Evolutionary conservation across 2,329 filamentous ascomycete genomes (phyloP).

Genomic region (Cladosporium oxysporum): DNA sequence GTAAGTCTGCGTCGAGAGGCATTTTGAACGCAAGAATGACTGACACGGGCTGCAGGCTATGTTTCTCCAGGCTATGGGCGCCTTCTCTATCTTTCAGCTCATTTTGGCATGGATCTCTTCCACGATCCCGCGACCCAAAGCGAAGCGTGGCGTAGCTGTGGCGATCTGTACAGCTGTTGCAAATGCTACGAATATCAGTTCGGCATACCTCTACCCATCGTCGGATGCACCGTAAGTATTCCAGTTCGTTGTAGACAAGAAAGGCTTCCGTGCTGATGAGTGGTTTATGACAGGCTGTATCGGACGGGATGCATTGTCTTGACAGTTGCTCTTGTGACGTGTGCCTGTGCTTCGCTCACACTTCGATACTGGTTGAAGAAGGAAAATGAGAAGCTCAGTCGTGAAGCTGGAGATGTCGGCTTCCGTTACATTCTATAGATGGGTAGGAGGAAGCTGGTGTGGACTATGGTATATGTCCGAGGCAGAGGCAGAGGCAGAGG

Average conservation of each 20-base stretch:
- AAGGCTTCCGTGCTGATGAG: not conserved
- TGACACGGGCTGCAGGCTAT: not conserved
- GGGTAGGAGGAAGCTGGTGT: not conserved
- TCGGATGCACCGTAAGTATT: constrained; percentile 7
- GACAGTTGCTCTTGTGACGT: constrained; percentile 15
- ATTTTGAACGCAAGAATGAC: not conserved
- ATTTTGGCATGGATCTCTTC: constrained; percentile 57
- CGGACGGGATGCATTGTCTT: constrained; percentile 8
- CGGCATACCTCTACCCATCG: constrained; percentile 48
- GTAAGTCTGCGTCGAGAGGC: not conserved
- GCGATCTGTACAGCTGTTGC: constrained; percentile 59
- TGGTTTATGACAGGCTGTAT: not conserved
- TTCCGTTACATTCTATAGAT: constrained; percentile 48
- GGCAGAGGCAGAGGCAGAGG: too few species aligned
- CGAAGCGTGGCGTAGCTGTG: constrained; percentile 57
- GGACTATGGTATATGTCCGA: too few species aligned
- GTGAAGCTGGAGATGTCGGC: constrained; percentile 64
- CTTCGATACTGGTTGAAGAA: constrained; percentile 11
- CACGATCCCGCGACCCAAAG: constrained; percentile 54
- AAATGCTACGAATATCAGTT: constrained; percentile 57
- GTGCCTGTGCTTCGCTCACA: not conserved
- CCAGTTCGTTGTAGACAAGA: not conserved
- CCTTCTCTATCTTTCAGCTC: constrained; percentile 39
- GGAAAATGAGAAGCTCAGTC: constrained; percentile 44
- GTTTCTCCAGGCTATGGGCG: constrained; percentile 15